Evolutionary conservation across 768 basidiomycete genomes (phyloP).

Genomic region (Sporobolomyces roseus): DNA sequence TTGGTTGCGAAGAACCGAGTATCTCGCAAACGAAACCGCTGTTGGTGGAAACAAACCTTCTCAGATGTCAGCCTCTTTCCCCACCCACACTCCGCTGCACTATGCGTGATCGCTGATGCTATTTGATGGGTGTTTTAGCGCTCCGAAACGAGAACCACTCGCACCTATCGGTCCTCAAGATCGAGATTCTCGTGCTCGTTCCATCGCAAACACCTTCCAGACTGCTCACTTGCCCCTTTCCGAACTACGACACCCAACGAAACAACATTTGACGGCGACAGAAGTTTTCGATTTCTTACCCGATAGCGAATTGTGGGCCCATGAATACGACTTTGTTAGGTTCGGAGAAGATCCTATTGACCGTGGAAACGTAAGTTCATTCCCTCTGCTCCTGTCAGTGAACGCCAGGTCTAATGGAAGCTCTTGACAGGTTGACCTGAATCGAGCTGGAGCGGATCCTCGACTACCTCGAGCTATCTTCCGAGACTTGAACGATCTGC

Average conservation of each 20-base stretch:
- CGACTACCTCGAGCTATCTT: conserved; percentile 39
- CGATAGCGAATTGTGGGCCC: conserved; percentile 81
- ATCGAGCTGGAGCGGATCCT: conserved; percentile 26
- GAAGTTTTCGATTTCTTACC: conserved; percentile 80
- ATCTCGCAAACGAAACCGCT: conserved; percentile 53
- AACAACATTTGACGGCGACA: conserved; percentile 67
- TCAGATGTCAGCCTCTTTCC: conserved; percentile 1
- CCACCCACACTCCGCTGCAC: too few species aligned
- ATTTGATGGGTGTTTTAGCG: not conserved
- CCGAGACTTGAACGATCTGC: conserved; percentile 31
- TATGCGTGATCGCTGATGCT: not conserved
- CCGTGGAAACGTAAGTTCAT: conserved; percentile 11
- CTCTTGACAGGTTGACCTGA: conserved; percentile 8
- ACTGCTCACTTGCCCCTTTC: conserved; percentile 34
- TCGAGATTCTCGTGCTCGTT: conserved; percentile 31
- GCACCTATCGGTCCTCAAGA: conserved; percentile 14
- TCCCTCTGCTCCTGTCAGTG: not conserved
- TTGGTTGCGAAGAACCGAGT: conserved; percentile 90
- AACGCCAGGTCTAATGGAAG: too few species aligned
- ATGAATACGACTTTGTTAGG: conserved; percentile 49
- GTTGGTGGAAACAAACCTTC: conserved; percentile 20
- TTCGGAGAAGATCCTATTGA: conserved; percentile 47
- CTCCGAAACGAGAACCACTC: conserved; percentile 7
- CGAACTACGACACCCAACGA: conserved; percentile 71
- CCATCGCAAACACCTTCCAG: conserved; percentile 41